Conservation (phyloP, 441 rosid genomes). For the Brassica balearica region DNA sequence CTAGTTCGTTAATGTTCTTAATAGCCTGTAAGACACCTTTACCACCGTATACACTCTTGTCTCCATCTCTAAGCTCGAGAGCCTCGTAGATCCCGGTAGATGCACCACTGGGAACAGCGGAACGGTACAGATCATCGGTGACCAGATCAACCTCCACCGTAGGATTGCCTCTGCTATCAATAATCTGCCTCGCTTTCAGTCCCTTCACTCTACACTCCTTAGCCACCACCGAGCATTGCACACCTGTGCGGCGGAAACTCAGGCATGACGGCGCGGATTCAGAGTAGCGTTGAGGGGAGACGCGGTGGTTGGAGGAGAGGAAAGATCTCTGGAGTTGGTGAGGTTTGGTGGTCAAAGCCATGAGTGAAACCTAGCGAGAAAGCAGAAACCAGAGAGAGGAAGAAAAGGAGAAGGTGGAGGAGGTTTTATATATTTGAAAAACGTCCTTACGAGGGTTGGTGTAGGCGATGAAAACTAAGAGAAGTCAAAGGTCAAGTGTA, state of each 20-base stretch:
- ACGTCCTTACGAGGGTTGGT: conserved; percentile 36
- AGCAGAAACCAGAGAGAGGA: neutral
- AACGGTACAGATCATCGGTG: conserved; percentile 75
- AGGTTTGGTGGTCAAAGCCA: conserved; percentile 54
- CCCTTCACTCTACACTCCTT: conserved; percentile 71
- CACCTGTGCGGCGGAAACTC: conserved; percentile 48
- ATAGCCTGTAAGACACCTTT: conserved; percentile 90
- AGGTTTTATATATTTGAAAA: conserved; percentile 35
- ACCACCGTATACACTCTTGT: conserved; percentile 82
- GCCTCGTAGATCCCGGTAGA: conserved; percentile 98
- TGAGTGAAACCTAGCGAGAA: conserved; percentile 7
- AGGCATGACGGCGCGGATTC: conserved; percentile 35
- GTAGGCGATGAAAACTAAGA: conserved; percentile 43
- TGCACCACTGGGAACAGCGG: conserved; percentile 97
- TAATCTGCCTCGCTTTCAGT: conserved; percentile 92
- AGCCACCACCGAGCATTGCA: conserved; percentile 61
- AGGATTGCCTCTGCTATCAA: conserved; percentile 96
- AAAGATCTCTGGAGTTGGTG: conserved; percentile 44
- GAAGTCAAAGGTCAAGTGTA: conserved; percentile 3
- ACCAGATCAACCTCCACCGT: conserved; percentile 94
- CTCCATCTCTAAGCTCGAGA: conserved; percentile 89
- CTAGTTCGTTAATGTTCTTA: conserved; percentile 63
- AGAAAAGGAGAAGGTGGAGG: neutral
- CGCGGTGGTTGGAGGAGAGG: conserved; percentile 23
- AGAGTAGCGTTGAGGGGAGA: conserved; percentile 35